A percentile compares a stretch with the other conserved stretches of the same genome.
These are phyloP conservation scores for Wickerhamomyces sp. DNA, from an alignment of 1,139 yeast species.

Conservation along the genomic window DNA sequence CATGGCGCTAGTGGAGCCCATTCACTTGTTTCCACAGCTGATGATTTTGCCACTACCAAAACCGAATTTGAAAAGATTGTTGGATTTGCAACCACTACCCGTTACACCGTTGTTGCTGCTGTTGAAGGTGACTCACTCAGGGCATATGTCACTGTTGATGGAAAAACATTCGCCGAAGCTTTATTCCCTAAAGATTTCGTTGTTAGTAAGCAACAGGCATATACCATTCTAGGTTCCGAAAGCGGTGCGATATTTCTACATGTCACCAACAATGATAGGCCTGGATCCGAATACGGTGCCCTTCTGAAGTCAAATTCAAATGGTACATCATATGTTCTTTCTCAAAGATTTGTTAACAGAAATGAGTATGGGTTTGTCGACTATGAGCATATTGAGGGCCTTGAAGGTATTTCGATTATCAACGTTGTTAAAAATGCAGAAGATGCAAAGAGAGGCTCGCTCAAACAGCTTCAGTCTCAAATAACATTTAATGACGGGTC, in stretches of 20 bases:
- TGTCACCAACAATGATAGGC: constrained; percentile 57
- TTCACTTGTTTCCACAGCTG: constrained; percentile 45
- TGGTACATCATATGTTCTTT: constrained; percentile 83
- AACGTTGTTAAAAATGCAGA: constrained; percentile 60
- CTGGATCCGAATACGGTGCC: constrained; percentile 64
- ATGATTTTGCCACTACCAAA: constrained; percentile 42
- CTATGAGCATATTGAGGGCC: constrained; percentile 75
- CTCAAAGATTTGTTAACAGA: constrained; percentile 74
- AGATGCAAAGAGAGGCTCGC: constrained; percentile 35
- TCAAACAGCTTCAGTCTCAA: constrained; percentile 58
- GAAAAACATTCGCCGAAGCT: constrained; percentile 73
- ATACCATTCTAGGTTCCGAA: constrained; percentile 75
- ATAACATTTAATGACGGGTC: constrained; percentile 93
- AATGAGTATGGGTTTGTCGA: constrained; percentile 75
- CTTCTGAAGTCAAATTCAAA: constrained; percentile 90
- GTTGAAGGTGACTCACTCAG: constrained; percentile 37
- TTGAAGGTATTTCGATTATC: constrained; percentile 83
- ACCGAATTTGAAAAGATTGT: constrained; percentile 46
- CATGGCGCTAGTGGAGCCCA: constrained; percentile 26
- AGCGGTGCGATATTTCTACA: constrained; percentile 78
- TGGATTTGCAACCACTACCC: constrained; percentile 64
- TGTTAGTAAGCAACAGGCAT: constrained; percentile 67
- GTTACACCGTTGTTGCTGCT: constrained; percentile 69
- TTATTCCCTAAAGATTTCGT: constrained; percentile 68
- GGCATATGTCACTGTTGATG: constrained; percentile 79